Percentiles rank a stretch among this genome's conserved stretches.
Conservation (phyloP, 192 early-diverging fungal species). For the Entomortierella chlamydospora region DNA sequence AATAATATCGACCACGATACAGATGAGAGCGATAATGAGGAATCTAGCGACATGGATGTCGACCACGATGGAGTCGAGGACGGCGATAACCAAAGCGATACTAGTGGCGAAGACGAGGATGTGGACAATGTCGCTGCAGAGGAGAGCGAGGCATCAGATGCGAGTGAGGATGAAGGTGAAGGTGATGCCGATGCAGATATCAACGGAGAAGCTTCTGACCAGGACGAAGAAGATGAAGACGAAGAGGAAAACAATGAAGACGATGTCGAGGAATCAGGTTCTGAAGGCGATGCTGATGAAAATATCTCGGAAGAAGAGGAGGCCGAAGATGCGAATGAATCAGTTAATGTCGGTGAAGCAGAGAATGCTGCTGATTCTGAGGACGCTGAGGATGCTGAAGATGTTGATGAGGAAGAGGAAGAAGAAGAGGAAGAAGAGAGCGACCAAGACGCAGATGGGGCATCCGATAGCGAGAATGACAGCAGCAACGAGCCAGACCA, state of each 20-base stretch:
- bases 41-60: constrained; percentile 5
- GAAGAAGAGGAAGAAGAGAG: constrained; percentile 1
- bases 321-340: not conserved
- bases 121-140: not conserved
- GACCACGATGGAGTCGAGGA: constrained; percentile 16
- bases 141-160: not conserved
- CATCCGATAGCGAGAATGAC: not conserved
- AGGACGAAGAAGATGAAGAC: not conserved
- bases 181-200: not conserved
- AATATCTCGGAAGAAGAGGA: constrained; percentile 13
- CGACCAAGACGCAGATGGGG: not conserved
- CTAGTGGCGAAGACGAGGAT: not conserved
- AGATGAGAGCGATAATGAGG: constrained; percentile 12
- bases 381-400: constrained; percentile 1
- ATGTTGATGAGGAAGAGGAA: constrained; percentile 1
- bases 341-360: not conserved
- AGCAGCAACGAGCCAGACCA: not conserved
- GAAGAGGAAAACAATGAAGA: not conserved
- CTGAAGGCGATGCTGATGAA: not conserved
- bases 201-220: not conserved
- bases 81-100: not conserved
- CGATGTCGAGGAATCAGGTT: not conserved
- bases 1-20: not conserved
- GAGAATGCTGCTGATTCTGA: not conserved
- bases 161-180: constrained; percentile 9